Percentiles rank a stretch among this genome's conserved stretches.
Conservation (phyloP, 148 eudicot genomes). For the Suaeda aralocaspica region DNA sequence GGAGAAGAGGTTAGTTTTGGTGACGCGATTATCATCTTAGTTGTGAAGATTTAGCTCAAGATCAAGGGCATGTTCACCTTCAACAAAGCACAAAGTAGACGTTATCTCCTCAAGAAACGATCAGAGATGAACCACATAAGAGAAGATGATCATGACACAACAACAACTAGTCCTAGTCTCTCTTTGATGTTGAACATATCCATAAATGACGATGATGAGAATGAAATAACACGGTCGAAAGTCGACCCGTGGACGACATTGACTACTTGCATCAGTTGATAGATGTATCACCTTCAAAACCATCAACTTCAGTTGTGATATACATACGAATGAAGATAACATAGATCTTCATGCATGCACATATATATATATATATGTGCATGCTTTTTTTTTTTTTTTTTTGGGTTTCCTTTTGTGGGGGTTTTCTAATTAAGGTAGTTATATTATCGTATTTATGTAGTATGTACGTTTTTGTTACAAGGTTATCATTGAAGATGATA, state of each 20-base stretch:
- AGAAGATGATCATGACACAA: slow-evolving; percentile 19
- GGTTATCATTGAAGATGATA: too few species aligned
- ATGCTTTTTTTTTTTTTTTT: too few species aligned
- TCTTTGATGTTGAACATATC: slow-evolving; percentile 75
- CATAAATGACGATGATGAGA: slow-evolving; percentile 37
- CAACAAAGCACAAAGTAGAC: slow-evolving; percentile 33
- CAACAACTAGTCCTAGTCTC: slow-evolving; percentile 33
- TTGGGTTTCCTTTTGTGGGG: too few species aligned
- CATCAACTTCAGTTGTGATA: slow-evolving; percentile 29
- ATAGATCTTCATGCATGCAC: slow-evolving; percentile 17
- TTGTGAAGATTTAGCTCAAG: slow-evolving; percentile 59
- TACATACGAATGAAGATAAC: too few species aligned
- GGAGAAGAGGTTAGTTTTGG: slow-evolving; percentile 57
- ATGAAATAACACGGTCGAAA: slow-evolving; percentile 14
- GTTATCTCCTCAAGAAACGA: slow-evolving; percentile 22
- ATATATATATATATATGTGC: too few species aligned
- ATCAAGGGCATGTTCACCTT: slow-evolving; percentile 62
- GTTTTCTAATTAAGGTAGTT: slow-evolving; percentile 16
- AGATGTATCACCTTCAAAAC: slow-evolving; percentile 44
- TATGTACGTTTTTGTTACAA: neutral
- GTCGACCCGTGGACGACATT: slow-evolving; percentile 43
- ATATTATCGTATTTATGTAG: neutral
- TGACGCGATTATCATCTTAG: slow-evolving; percentile 71
- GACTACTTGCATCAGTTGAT: slow-evolving; percentile 63
- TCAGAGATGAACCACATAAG: slow-evolving; percentile 3